Conservation (phyloP, 2,329 filamentous ascomycete species). For the Xylariaceae sp. region DNA sequence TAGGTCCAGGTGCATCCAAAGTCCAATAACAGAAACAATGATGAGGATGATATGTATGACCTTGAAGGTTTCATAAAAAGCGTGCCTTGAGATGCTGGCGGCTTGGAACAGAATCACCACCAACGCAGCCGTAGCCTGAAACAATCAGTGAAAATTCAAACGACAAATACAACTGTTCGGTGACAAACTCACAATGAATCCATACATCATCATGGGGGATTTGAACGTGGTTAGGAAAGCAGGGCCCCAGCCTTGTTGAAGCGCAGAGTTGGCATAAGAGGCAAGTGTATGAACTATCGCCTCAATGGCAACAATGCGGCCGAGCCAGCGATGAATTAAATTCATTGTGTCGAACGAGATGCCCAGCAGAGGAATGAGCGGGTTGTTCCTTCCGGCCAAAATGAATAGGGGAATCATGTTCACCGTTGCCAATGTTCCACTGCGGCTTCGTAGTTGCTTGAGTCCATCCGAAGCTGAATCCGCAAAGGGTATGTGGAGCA, state of each 20-base stretch:
- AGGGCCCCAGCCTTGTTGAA: slow-evolving; percentile 45
- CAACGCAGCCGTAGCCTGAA: slow-evolving; percentile 55
- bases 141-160: slow-evolving; percentile 12
- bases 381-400: slow-evolving; percentile 73
- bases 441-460: slow-evolving; percentile 59
- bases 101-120: slow-evolving; percentile 64
- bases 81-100: slow-evolving; percentile 66
- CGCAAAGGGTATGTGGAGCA: slow-evolving; percentile 60
- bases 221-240: slow-evolving; percentile 36
- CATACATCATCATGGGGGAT: slow-evolving; percentile 52
- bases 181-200: slow-evolving; percentile 54
- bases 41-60: slow-evolving; percentile 65
- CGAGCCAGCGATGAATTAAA: slow-evolving; percentile 75
- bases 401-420: slow-evolving; percentile 77
- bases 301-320: slow-evolving; percentile 69
- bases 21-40: slow-evolving; percentile 53
- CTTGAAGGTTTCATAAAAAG: slow-evolving; percentile 77
- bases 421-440: slow-evolving; percentile 64
- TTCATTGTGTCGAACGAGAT: slow-evolving; percentile 83
- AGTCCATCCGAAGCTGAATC: slow-evolving; percentile 42
- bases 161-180: not conserved
- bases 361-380: slow-evolving; percentile 65
- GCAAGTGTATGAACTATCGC: slow-evolving; percentile 61
- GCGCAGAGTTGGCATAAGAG: slow-evolving; percentile 47
- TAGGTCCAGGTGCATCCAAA: slow-evolving; percentile 64